Evolutionary conservation across 1,139 yeast species (phyloP), one percentile per base, ranked within the genome.

Genomic region (Zygosaccharomyces sapae): DNA sequence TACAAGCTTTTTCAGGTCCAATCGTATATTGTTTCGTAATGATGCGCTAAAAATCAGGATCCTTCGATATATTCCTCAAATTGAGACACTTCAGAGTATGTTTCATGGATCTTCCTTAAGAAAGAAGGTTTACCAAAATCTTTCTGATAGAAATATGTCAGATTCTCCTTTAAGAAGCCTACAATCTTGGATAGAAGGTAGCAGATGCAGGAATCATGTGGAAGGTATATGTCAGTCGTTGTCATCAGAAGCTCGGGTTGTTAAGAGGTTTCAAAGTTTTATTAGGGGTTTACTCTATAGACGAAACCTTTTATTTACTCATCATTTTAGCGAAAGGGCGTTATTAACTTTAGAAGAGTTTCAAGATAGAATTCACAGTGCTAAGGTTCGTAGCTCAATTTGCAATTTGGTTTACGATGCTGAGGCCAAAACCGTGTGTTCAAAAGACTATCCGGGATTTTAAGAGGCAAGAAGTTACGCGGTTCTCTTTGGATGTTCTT

Each of bases 31-130:
- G 45, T 49, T 54, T 29, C 41, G 40, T 3, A 22, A 53, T 6
- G 54, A 55, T 20, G 25, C 13, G 7, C 29, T 52, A 19, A 56
- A 58, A 35, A 37, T 53, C 6, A 30, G 41, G 6, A 40, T 46
- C 1, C 22, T 58, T 19, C 50, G 51, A 13, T 42, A 50, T n/a
- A 57, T 58, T 22, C 35, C 31, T 31, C n/a, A 38, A 12, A 19
- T 44, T 5, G 40, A 41, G 9, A 12, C 35, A 6, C 61, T 80
- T 1, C 87, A 81, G 58, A 69, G 79, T 33, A 69, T 76, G 49
- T 70, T 73, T 1, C 71, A 85, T 51, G 86, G 83, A 27, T 80
- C 76, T 1, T 56, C 74, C 2, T 55, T 73, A 1, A 70, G 87
- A 55, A 69, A 72, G 3, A 69, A 66, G 29, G 61, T 79, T 44